Conservation (phyloP, 2,329 filamentous ascomycete genomes). For the Alternaria ethzedia region DNA sequence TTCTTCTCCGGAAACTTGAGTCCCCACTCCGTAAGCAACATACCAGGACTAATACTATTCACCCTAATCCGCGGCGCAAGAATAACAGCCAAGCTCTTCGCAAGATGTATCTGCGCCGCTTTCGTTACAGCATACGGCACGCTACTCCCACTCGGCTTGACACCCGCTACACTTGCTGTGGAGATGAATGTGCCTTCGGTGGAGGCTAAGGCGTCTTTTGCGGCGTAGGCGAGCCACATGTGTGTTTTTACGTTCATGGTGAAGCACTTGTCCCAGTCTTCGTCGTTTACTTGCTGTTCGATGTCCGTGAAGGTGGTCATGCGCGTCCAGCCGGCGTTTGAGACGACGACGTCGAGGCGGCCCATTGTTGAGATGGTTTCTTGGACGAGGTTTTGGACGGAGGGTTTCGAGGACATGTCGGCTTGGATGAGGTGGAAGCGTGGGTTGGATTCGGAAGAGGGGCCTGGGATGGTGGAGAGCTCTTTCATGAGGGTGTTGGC, state of each 20-base stretch:
- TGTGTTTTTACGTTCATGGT: constrained; percentile 65
- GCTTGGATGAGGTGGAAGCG: constrained; percentile 54
- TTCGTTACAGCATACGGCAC: constrained; percentile 80
- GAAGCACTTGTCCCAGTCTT: constrained; percentile 72
- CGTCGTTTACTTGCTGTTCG: constrained; percentile 63
- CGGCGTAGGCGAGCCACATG: constrained; percentile 61
- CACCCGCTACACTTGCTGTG: constrained; percentile 69
- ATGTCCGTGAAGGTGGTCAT: constrained; percentile 65
- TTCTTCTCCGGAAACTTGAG: constrained; percentile 56
- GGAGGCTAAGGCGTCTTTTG: constrained; percentile 63
- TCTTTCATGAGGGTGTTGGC: constrained; percentile 51
- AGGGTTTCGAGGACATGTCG: constrained; percentile 53
- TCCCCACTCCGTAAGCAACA: constrained; percentile 66
- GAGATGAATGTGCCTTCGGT: constrained; percentile 69
- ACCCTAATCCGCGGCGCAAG: constrained; percentile 68
- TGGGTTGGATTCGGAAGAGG: constrained; percentile 31
- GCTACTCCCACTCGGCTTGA: constrained; percentile 68
- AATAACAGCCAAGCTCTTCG: constrained; percentile 68
- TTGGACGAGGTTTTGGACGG: constrained; percentile 52
- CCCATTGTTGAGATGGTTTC: constrained; percentile 56
- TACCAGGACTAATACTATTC: constrained; percentile 69
- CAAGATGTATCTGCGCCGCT: constrained; percentile 72
- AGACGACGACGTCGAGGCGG: constrained; percentile 56
- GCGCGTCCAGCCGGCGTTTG: constrained; percentile 67
- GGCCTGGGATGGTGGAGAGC: constrained; percentile 47